Conservation (phyloP, 306 rosid genomes). For the Malus fusca region DNA sequence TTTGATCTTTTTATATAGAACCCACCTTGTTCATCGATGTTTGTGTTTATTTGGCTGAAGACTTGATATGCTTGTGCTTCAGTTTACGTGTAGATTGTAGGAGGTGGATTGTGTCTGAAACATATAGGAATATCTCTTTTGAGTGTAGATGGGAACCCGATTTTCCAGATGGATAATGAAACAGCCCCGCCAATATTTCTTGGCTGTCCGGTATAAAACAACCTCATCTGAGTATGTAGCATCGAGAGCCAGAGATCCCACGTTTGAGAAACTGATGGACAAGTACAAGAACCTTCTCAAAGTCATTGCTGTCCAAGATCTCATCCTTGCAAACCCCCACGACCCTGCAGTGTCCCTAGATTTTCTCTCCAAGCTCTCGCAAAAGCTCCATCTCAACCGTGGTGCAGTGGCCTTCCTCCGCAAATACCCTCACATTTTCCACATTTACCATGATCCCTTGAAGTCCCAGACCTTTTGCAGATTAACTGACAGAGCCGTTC, state of each 20-base stretch:
- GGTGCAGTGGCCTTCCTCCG: constrained; percentile 73
- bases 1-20: constrained; percentile 9
- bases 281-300: constrained; percentile 71
- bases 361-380: constrained; percentile 73
- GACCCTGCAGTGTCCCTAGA: constrained; percentile 57
- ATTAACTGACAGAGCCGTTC: constrained; percentile 54
- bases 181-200: constrained; percentile 10
- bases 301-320: constrained; percentile 76
- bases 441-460: constrained; percentile 54
- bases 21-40: not conserved
- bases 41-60: constrained; percentile 11
- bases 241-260: constrained; percentile 76
- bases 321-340: constrained; percentile 66
- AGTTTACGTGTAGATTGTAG: not conserved
- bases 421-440: constrained; percentile 75
- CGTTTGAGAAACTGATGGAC: constrained; percentile 88
- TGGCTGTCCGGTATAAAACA: constrained; percentile 45
- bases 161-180: constrained; percentile 28
- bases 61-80: not conserved
- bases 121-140: not conserved
- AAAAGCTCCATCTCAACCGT: constrained; percentile 77
- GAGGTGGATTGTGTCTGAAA: not conserved
- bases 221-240: constrained; percentile 67
- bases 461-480: constrained; percentile 58
- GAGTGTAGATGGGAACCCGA: constrained; percentile 23